phyloP scores from a whole-genome alignment of 2,329 filamentous ascomycete species.

The Nannizzia gypsea region DNA sequence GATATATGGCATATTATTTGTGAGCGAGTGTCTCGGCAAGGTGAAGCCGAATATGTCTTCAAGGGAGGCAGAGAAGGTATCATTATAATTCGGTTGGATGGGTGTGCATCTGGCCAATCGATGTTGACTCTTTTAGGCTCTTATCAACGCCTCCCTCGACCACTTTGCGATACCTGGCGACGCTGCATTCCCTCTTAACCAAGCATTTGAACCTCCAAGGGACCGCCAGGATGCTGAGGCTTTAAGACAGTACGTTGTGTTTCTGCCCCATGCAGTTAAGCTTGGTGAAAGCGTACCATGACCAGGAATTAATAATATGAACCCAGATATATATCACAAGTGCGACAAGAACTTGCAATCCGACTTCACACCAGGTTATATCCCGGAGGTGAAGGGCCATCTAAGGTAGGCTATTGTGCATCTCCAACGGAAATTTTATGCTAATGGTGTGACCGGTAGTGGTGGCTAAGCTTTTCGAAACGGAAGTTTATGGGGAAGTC shows the following conservation, averaged over 20 bases:
- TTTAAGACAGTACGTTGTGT: conserved; percentile 58
- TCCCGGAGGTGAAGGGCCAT: conserved; percentile 58
- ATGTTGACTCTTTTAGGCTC: conserved; percentile 50
- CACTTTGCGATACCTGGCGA: conserved; percentile 93
- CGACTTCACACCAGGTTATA: conserved; percentile 80
- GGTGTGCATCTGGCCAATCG: conserved; percentile 21
- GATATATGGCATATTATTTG: conserved; percentile 91
- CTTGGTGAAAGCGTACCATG: not conserved
- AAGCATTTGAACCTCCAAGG: conserved; percentile 83
- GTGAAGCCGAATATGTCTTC: conserved; percentile 62
- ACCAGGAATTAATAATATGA: not conserved
- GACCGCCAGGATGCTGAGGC: conserved; percentile 83
- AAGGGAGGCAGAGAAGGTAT: conserved; percentile 54
- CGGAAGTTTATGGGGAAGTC: conserved; percentile 99
- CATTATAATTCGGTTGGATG: conserved; percentile 17
- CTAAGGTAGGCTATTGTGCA: conserved; percentile 37
- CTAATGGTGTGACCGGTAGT: conserved; percentile 47
- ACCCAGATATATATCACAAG: conserved; percentile 58
- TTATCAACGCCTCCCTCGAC: conserved; percentile 84
- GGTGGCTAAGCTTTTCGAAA: conserved; percentile 98
- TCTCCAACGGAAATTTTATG: not conserved
- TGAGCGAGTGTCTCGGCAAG: conserved; percentile 80
- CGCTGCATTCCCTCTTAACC: conserved; percentile 83
- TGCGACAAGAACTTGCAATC: conserved; percentile 78
- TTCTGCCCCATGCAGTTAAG: not conserved